Evolutionary conservation across 768 basidiomycete genomes (phyloP), one percentile per base, ranked within the genome.

Genomic region (Termitomyces sp.): DNA sequence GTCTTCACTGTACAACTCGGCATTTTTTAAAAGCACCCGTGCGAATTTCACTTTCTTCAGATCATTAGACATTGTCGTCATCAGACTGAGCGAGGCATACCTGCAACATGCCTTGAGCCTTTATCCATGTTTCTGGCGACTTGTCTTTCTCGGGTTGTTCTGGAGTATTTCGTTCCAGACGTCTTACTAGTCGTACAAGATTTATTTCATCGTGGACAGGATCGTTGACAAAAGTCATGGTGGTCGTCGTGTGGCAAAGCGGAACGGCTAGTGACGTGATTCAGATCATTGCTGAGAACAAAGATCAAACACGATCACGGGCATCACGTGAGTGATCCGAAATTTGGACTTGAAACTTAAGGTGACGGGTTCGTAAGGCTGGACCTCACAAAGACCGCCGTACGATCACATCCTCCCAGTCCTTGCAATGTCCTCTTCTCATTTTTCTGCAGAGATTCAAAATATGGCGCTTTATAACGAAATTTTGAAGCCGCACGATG

Each of bases 131-230:
- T 36, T 64, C 62, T 2, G 64, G 58, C 32, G 64, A 58, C 12
- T 13, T 30, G 6, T 36, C 30, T 8, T n/a, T 67, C 65, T 55
- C 69, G 67, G 77, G 74, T 56, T 72, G 70, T 23, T 77, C 77
- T 58, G 62, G 71, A 0, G 82, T 70, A 10, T 79, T 76, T 64
- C 80, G 82, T 58, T 91, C 87, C 0, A 92, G 78, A 57, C 84
- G 70, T 47, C 79, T 76, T 5, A 91, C 70, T 7, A 91, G 77
- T 51, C 87, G 79, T 10, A 73, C 71, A 9, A 91, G 75, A 70
- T 91, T 91, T 13, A 91, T 82, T 63, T 82, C 80, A 73, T 91
- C 86, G 59, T 88, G 89, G 16, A 58, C 41, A 1, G 60, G 62
- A 55, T 67, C 58, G 41, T 57, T 60, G 26, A 44, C 40, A 23